Base-by-base conservation (phyloP, 2,329 filamentous ascomycete genomes). In the Alternaria ethzedia region DNA sequence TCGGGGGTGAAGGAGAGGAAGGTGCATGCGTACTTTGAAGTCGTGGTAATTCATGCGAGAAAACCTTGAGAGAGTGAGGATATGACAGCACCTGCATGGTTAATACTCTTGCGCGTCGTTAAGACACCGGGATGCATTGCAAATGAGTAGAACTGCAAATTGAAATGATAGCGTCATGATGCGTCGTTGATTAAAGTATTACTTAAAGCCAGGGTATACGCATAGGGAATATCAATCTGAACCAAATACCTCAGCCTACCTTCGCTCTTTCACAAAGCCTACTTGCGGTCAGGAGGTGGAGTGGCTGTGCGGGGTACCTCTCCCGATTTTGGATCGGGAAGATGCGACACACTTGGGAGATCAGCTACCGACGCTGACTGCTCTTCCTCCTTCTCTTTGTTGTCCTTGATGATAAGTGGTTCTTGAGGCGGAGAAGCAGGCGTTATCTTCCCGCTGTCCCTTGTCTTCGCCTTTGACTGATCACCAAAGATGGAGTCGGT, bases 301-400 rank as follows among this genome's bases (percentile, higher is more conserved):
- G 62, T 51, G 5, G 69, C 68, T 2, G 59, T 49, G 15, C 59
- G 41, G 15, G 70, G 71, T 3, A 68, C 60, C 45, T 68, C 65
- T 12, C 68, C 70, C 6, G 57, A 51, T 12, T 67, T 63, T 23
- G 80, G 79, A 28, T 78, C 75, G 10, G 79, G 78, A 62, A 80
- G 64, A 66, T 80, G 68, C 30, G 71, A 69, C 30, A 81, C 79
- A 30, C 76, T 76, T 1, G 78, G 78, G 65, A 81, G 57, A 63
- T 81, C 75, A 15, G 68, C 55, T 9, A 80, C 73, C 5, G 69
- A 61, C n/a, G 73, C 68, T 30, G 63, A 59, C 10, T 64, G 65
- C 44, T 67, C 63, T 26, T 70, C 74, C 3, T 61, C 46, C 15
- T 67, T 69, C 20, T 73, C 73, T 23, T 66, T 70, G 23, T 66